phyloP scores from a whole-genome alignment of 2,329 filamentous ascomycete genomes.

The Pleomassaria siparia region DNA sequence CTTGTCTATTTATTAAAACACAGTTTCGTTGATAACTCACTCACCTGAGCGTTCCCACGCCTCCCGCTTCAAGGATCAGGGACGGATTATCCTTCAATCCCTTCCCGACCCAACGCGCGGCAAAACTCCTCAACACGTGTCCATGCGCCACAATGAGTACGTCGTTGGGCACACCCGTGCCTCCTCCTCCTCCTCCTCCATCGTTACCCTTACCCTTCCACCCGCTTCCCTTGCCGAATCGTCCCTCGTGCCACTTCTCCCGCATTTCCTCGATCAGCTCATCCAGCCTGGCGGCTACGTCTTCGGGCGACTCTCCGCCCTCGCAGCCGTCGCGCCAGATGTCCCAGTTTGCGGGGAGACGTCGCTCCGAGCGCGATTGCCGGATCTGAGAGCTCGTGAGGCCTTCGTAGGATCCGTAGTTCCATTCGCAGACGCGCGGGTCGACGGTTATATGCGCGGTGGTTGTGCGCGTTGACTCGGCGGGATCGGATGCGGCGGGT shows the following conservation, averaged over 20 bases:
- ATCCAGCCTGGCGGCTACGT: conserved; percentile 74
- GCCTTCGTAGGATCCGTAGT: conserved; percentile 65
- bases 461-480: conserved; percentile 31
- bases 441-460: conserved; percentile 52
- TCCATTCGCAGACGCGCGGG: conserved; percentile 60
- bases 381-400: conserved; percentile 55
- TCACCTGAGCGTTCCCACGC: conserved; percentile 53
- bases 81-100: conserved; percentile 72
- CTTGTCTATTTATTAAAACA: too few species aligned
- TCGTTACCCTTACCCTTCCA: conserved; percentile 34
- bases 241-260: conserved; percentile 44
- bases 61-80: conserved; percentile 73
- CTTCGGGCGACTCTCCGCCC: conserved; percentile 75
- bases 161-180: conserved; percentile 59
- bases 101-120: conserved; percentile 80
- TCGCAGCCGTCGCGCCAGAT: conserved; percentile 86
- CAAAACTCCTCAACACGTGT: conserved; percentile 84
- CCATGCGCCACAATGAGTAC: conserved; percentile 85
- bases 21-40: too few species aligned
- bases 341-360: conserved; percentile 68
- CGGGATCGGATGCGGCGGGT: conserved; percentile 4
- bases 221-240: conserved; percentile 60
- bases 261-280: conserved; percentile 74
- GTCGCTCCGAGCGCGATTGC: conserved; percentile 47
- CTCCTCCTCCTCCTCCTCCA: too few species aligned